Evolutionary conservation across 768 basidiomycete species (phyloP).

Genomic region (Mycena floridula): DNA sequence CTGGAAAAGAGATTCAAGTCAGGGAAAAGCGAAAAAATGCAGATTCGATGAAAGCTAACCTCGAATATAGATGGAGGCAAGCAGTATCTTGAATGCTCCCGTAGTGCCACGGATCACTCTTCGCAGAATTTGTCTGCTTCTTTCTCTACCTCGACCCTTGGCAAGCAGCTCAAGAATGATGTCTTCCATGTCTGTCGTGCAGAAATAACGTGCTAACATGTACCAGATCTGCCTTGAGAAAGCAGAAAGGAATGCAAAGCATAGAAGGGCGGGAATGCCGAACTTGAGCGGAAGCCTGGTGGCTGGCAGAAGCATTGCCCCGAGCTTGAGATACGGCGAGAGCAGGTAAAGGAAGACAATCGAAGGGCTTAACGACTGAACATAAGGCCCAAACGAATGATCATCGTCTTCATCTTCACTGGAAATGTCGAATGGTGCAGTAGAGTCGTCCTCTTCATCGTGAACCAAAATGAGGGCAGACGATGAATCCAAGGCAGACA

Average conservation of each 20-base stretch:
- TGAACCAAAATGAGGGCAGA: slow-evolving; percentile 62
- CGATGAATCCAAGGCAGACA: slow-evolving; percentile 30
- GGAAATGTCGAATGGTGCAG: slow-evolving; percentile 32
- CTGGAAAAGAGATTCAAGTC: slow-evolving; percentile 23
- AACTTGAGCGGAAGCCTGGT: slow-evolving; percentile 40
- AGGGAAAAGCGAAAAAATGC: slow-evolving; percentile 3
- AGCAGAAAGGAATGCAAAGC: slow-evolving; percentile 52
- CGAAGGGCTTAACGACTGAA: slow-evolving; percentile 50
- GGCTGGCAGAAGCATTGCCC: slow-evolving; percentile 57
- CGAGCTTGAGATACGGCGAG: slow-evolving; percentile 63
- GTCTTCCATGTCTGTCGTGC: slow-evolving; percentile 60
- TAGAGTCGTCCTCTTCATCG: slow-evolving; percentile 39
- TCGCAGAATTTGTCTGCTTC: slow-evolving; percentile 37
- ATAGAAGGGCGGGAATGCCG: slow-evolving; percentile 41
- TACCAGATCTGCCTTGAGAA: slow-evolving; percentile 70
- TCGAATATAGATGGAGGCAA: slow-evolving; percentile 59
- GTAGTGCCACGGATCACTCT: slow-evolving; percentile 36
- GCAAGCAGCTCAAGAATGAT: slow-evolving; percentile 58
- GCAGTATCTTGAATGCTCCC: slow-evolving; percentile 38
- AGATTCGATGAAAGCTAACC: slow-evolving; percentile 28
- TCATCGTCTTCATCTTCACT: slow-evolving; percentile 40
- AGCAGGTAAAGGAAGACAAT: slow-evolving; percentile 66
- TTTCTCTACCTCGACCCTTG: slow-evolving; percentile 45
- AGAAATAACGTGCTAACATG: slow-evolving; percentile 68
- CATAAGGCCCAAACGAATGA: slow-evolving; percentile 31